phyloP scores from a whole-genome alignment of 2,329 filamentous ascomycete genomes.

The Chaetothyriales sp. region DNA sequence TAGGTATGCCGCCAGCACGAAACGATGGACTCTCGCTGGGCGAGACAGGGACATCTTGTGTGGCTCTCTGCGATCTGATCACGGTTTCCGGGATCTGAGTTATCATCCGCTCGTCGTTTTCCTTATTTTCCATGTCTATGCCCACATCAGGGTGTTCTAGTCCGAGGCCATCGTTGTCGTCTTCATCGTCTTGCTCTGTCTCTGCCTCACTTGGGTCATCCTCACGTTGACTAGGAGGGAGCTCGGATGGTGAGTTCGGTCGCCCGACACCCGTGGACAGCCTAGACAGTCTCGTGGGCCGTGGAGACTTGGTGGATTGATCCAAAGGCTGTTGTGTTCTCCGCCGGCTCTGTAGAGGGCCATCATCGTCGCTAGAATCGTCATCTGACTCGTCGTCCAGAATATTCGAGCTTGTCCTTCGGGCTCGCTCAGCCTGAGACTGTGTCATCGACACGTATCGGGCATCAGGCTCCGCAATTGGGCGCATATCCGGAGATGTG shows the following conservation, averaged over 20 bases:
- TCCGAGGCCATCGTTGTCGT: constrained; percentile 18
- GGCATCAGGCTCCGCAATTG: constrained; percentile 27
- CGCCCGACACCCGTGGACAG: not conserved
- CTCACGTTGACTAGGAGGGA: not conserved
- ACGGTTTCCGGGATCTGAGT: constrained; percentile 18
- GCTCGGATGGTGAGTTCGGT: not conserved
- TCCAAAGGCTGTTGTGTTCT: constrained; percentile 3
- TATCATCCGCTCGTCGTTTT: constrained; percentile 25
- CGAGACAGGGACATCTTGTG: not conserved
- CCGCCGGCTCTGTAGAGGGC: not conserved
- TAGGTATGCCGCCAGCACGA: not conserved
- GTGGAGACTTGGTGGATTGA: constrained; percentile 5
- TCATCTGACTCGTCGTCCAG: constrained; percentile 10
- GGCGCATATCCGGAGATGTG: constrained; percentile 25
- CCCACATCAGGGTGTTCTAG: constrained; percentile 5
- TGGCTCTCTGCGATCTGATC: constrained; percentile 16
- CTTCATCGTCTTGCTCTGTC: constrained; percentile 32
- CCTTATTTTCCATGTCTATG: constrained; percentile 32
- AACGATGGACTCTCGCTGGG: not conserved
- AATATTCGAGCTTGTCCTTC: constrained; percentile 20
- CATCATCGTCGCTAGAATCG: constrained; percentile 7
- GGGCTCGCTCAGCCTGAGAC: constrained; percentile 26
- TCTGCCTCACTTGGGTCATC: constrained; percentile 29
- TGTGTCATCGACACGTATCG: constrained; percentile 33
- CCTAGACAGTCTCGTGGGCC: not conserved